phyloP scores from a whole-genome alignment of 495 filamentous ascomycete genomes.

The Neurospora sp. region DNA sequence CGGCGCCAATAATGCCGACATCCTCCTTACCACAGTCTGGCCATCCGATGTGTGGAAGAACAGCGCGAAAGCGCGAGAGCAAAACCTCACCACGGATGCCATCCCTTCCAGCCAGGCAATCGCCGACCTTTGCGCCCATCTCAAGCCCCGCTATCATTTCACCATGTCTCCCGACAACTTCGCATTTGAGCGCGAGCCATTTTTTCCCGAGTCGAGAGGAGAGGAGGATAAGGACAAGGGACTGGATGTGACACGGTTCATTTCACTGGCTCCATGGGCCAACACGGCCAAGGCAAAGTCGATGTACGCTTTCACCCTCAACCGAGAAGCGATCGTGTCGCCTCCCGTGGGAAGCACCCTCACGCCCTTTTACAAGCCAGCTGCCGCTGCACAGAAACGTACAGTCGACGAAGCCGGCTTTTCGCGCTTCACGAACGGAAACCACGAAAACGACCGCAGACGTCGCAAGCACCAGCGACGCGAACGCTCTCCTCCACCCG shows the following conservation, averaged over 20 bases:
- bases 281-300: slow-evolving; percentile 70
- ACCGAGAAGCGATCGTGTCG: slow-evolving; percentile 43
- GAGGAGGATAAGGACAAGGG: slow-evolving; percentile 23
- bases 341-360: slow-evolving; percentile 59
- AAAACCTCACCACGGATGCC: slow-evolving; percentile 33
- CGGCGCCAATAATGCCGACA: slow-evolving; percentile 67
- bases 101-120: slow-evolving; percentile 38
- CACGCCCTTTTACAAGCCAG: slow-evolving; percentile 46
- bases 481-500: slow-evolving; percentile 46
- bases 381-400: slow-evolving; percentile 42
- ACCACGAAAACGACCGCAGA: slow-evolving; percentile 41
- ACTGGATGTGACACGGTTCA: slow-evolving; percentile 68
- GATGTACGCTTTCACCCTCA: slow-evolving; percentile 79
- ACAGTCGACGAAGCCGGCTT: slow-evolving; percentile 47
- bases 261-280: slow-evolving; percentile 69
- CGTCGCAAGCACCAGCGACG: slow-evolving; percentile 44
- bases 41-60: slow-evolving; percentile 57
- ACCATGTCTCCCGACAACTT: slow-evolving; percentile 47
- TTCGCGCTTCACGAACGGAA: slow-evolving; percentile 55
- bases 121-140: slow-evolving; percentile 59
- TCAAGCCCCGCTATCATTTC: slow-evolving; percentile 88
- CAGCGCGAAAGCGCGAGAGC: slow-evolving; percentile 28
- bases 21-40: slow-evolving; percentile 81
- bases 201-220: slow-evolving; percentile 49
- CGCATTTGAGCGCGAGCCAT: slow-evolving; percentile 88